Evolutionary conservation across 768 basidiomycete genomes (phyloP).

Genomic region (Boletus reticulatus): DNA sequence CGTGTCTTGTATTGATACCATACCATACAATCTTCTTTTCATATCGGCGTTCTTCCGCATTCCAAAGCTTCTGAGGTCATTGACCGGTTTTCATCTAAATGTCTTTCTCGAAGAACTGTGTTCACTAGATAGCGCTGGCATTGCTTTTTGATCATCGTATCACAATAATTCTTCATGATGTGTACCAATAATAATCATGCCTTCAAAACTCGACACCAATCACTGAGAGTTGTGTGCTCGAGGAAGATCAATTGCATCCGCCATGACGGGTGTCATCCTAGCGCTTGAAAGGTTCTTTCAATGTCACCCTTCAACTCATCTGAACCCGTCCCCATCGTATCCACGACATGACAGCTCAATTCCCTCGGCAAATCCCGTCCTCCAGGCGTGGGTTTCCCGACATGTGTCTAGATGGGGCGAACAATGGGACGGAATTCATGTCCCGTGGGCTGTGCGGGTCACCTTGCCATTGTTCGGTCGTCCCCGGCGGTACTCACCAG

Average conservation of each 20-base stretch:
- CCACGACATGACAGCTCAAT: not conserved
- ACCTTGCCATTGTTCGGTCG: too few species aligned
- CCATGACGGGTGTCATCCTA: too few species aligned
- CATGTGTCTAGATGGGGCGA: not conserved
- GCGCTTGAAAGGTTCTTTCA: too few species aligned
- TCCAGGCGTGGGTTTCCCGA: too few species aligned
- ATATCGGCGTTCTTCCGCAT: not conserved
- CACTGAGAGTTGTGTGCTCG: too few species aligned
- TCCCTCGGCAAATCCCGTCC: not conserved
- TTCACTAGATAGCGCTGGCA: constrained; percentile 9
- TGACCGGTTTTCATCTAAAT: not conserved
- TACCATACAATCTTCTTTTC: constrained; percentile 2
- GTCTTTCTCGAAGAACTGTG: constrained; percentile 6
- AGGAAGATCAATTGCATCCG: too few species aligned
- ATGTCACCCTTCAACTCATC: too few species aligned
- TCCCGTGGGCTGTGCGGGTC: too few species aligned
- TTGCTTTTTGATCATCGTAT: not conserved
- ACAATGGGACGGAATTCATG: not conserved
- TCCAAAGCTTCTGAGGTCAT: not conserved
- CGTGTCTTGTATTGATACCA: not conserved
- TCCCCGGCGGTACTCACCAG: too few species aligned
- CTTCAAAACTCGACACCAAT: too few species aligned
- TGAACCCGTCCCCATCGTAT: too few species aligned
- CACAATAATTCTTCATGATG: not conserved
- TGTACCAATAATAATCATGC: constrained; percentile 1